A percentile compares a stretch with the other conserved stretches of the same genome.
These are phyloP conservation scores for Cnidoscolus chayamansa DNA, from an alignment of 441 rosid genomes.

Conservation along the genomic window DNA sequence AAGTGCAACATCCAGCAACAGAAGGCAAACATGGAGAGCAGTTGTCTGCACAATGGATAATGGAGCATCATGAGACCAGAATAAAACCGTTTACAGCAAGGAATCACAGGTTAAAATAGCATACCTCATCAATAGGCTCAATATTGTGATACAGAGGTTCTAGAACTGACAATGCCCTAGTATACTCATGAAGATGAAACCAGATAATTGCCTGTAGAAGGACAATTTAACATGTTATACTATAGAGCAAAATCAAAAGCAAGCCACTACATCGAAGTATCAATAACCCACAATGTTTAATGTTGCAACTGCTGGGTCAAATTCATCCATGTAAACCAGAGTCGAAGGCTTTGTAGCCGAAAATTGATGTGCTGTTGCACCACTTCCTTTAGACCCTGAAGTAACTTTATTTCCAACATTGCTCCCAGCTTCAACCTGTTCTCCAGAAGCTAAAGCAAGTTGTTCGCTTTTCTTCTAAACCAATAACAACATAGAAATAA, in stretches of 20 bases:
- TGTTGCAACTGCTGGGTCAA: slow-evolving; percentile 64
- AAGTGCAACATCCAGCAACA: slow-evolving; percentile 78
- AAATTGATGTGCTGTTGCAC: slow-evolving; percentile 30
- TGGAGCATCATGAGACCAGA: slow-evolving; percentile 22
- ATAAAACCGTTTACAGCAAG: slow-evolving; percentile 17
- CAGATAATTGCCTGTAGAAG: slow-evolving; percentile 75
- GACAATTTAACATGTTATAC: slow-evolving; percentile 22
- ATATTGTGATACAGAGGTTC: slow-evolving; percentile 81
- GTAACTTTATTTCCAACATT: slow-evolving; percentile 43
- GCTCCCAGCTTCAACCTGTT: slow-evolving; percentile 53
- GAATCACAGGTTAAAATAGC: slow-evolving; percentile 11
- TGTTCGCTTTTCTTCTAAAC: slow-evolving; percentile 67
- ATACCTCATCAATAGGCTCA: slow-evolving; percentile 88
- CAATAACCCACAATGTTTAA: slow-evolving; percentile 66
- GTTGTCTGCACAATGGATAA: slow-evolving; percentile 57
- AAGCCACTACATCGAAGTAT: slow-evolving; percentile 4
- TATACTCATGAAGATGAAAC: slow-evolving; percentile 89
- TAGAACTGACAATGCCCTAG: slow-evolving; percentile 71
- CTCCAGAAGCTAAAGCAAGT: slow-evolving; percentile 60
- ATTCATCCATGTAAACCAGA: slow-evolving; percentile 57
- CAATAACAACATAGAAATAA: slow-evolving; percentile 23
- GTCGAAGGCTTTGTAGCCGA: slow-evolving; percentile 38
- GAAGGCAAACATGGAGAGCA: slow-evolving; percentile 80
- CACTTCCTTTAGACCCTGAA: slow-evolving; percentile 57
- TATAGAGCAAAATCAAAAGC: slow-evolving; percentile 12